phyloP scores from a whole-genome alignment of 2,329 filamentous ascomycete species.

The Scedosporium dehoogii region DNA sequence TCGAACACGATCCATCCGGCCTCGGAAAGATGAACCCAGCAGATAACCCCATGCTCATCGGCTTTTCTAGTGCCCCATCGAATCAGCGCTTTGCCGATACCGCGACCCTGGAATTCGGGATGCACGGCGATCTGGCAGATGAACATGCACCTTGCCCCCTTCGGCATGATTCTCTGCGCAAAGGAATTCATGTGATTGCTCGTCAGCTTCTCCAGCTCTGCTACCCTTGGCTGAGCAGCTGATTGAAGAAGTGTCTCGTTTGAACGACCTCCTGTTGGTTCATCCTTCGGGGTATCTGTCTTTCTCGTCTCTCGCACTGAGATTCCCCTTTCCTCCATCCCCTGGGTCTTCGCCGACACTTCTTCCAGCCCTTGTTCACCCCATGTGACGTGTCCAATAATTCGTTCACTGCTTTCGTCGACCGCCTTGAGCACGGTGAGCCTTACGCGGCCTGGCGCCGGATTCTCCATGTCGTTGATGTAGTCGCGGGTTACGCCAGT shows the following conservation, averaged over 20 bases:
- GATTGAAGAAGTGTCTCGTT: neutral
- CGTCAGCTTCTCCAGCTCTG: constrained; percentile 18
- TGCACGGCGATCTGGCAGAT: constrained; percentile 21
- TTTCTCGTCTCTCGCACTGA: neutral
- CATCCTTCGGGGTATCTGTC: neutral
- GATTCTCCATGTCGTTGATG: neutral
- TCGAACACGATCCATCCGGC: constrained; percentile 18
- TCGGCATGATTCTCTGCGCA: constrained; percentile 20
- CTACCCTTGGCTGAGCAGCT: neutral
- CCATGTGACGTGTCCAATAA: constrained; percentile 22
- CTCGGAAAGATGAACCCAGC: constrained; percentile 26
- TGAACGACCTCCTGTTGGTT: neutral
- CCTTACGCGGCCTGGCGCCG: neutral
- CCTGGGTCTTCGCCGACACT: neutral
- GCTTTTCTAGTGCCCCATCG: constrained; percentile 11
- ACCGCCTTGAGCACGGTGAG: constrained; percentile 20
- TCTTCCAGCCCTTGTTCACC: constrained; percentile 11
- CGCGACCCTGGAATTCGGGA: constrained; percentile 19
- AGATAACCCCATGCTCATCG: constrained; percentile 18
- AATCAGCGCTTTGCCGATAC: neutral
- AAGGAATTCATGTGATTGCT: constrained; percentile 20
- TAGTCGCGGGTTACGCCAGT: neutral
- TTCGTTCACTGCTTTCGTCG: constrained; percentile 16
- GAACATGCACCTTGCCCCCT: constrained; percentile 21
- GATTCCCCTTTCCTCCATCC: neutral